A percentile compares a stretch with the other conserved stretches of the same genome.
These are phyloP conservation scores for Stipa capillata DNA, from an alignment of 176 grass and related monocot species.

Conservation along the genomic window DNA sequence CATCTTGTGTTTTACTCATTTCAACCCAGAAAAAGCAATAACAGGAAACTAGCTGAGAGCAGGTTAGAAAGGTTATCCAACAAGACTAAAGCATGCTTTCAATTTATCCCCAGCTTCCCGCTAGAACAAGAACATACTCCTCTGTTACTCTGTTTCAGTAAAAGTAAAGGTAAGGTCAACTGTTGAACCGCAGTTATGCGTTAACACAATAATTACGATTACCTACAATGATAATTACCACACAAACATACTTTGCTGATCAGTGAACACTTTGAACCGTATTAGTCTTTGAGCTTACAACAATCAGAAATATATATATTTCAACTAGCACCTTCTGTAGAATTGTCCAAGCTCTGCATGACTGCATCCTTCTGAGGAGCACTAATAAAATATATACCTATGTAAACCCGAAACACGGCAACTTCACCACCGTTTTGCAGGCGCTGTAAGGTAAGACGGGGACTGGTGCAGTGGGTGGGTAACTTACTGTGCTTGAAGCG, in stretches of 20 bases:
- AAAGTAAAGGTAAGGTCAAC: not conserved
- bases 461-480: not conserved
- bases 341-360: not conserved
- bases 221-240: too few relatives aligned
- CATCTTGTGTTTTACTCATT: not conserved
- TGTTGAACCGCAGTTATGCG: too few relatives aligned
- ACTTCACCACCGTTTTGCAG: not conserved
- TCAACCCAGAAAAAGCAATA: not conserved
- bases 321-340: not conserved
- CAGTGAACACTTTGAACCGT: not conserved
- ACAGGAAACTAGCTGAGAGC: not conserved
- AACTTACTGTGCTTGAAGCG: constrained; percentile 91
- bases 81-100: not conserved
- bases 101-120: not conserved
- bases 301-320: too few relatives aligned
- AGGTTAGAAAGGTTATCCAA: not conserved
- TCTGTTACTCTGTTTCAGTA: not conserved
- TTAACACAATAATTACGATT: not conserved
- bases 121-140: not conserved
- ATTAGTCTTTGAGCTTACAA: not conserved
- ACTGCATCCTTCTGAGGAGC: not conserved
- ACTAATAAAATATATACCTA: too few relatives aligned
- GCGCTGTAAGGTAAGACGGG: not conserved
- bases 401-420: not conserved
- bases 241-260: not conserved